These are phyloP conservation scores for Ophiorrhiza pumila DNA, from an alignment of 257 asterid genomes.

Conservation along the genomic window DNA sequence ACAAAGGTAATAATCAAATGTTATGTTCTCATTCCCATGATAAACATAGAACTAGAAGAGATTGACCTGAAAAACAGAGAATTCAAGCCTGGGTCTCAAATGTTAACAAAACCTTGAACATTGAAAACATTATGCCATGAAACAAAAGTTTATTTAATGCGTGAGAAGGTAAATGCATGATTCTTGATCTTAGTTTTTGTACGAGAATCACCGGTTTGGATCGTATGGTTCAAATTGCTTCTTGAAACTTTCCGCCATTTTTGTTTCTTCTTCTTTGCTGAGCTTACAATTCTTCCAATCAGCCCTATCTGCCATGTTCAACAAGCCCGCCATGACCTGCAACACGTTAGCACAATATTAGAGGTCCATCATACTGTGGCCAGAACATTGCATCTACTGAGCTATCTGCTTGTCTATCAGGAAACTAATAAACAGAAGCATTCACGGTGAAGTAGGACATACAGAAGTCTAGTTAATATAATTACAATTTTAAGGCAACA, in stretches of 20 bases:
- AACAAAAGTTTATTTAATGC: background rate
- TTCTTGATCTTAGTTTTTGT: slow-evolving; percentile 4
- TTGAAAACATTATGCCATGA: background rate
- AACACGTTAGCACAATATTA: slow-evolving; percentile 11
- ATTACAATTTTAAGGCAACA: background rate
- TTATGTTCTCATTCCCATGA: background rate
- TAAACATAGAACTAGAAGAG: background rate
- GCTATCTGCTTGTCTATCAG: background rate
- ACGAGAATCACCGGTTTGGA: slow-evolving; percentile 51
- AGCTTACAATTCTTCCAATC: slow-evolving; percentile 91
- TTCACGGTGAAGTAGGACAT: background rate
- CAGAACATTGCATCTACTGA: background rate
- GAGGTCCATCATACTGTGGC: background rate
- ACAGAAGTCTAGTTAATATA: background rate
- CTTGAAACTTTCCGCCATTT: slow-evolving; percentile 65
- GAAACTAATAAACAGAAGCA: background rate
- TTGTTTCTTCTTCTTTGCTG: slow-evolving; percentile 71
- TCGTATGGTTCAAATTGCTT: slow-evolving; percentile 56
- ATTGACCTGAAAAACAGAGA: background rate
- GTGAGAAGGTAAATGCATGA: background rate
- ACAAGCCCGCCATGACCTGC: slow-evolving; percentile 92
- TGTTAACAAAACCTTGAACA: background rate
- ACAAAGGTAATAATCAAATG: too few relatives aligned
- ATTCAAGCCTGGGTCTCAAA: background rate
- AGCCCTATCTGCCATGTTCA: slow-evolving; percentile 82